These are phyloP conservation scores for Wickerhamomyces canadensis DNA, from an alignment of 805 yeast species.

Conservation along the genomic window DNA sequence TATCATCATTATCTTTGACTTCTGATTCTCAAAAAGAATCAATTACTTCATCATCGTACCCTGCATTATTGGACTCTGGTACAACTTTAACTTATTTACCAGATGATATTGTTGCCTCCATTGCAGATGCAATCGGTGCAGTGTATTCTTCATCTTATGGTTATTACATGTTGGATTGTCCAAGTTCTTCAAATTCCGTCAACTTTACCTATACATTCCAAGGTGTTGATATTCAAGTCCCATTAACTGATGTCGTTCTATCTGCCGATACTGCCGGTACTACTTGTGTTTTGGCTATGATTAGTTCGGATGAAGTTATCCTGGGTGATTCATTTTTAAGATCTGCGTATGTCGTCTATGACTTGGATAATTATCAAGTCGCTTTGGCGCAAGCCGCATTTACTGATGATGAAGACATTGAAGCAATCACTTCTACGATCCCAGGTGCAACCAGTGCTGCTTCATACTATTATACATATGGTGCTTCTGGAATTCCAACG, in stretches of 20 bases:
- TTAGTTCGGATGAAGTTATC: constrained; percentile 30
- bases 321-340: constrained; percentile 52
- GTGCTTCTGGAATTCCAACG: constrained; percentile 3
- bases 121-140: constrained; percentile 39
- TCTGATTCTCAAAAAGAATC: constrained; percentile 3
- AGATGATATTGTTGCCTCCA: constrained; percentile 23
- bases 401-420: constrained; percentile 34
- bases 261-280: constrained; percentile 16
- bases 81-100: constrained; percentile 43
- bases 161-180: constrained; percentile 44
- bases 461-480: constrained; percentile 37
- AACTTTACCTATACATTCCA: constrained; percentile 47
- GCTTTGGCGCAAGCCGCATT: constrained; percentile 42
- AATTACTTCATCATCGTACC: constrained; percentile 3
- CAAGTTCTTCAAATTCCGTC: constrained; percentile 23
- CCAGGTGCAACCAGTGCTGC: constrained; percentile 50
- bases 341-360: constrained; percentile 49
- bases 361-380: constrained; percentile 39
- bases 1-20: constrained; percentile 20
- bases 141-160: constrained; percentile 35
- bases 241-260: constrained; percentile 33
- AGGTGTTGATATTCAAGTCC: constrained; percentile 50
- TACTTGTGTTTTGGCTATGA: constrained; percentile 42
- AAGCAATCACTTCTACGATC: constrained; percentile 37
- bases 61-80: constrained; percentile 42